phyloP scores from a whole-genome alignment of 305 asterid species.

The Euphrasia arctica region DNA sequence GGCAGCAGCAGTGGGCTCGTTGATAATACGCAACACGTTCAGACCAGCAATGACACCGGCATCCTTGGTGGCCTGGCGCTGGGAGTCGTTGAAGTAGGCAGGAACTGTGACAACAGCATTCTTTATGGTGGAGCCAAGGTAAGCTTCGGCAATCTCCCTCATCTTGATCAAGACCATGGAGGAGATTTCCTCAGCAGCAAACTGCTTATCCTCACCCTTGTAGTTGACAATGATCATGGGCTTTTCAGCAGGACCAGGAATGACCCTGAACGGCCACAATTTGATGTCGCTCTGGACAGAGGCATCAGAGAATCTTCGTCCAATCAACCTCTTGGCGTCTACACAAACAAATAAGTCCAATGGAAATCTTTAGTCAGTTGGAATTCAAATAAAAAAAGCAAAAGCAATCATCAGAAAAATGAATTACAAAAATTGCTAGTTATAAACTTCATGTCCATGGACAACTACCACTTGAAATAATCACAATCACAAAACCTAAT shows the following conservation, averaged over 20 bases:
- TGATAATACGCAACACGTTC: constrained; percentile 72
- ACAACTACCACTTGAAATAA: no score
- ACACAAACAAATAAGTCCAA: no score
- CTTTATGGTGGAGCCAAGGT: constrained; percentile 58
- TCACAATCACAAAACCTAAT: no score
- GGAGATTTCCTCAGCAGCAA: constrained; percentile 82
- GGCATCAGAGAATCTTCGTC: constrained; percentile 4
- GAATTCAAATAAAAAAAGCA: not conserved
- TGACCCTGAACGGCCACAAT: constrained; percentile 23
- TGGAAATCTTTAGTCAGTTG: no score
- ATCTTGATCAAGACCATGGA: constrained; percentile 84
- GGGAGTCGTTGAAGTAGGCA: constrained; percentile 78
- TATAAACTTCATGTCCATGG: no score
- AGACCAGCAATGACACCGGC: constrained; percentile 83
- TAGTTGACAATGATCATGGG: constrained; percentile 72
- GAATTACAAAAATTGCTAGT: no score
- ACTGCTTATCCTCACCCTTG: constrained; percentile 78
- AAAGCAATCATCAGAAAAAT: no score
- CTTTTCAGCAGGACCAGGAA: constrained; percentile 73
- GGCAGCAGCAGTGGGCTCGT: constrained; percentile 86
- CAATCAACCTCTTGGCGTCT: constrained; percentile 22
- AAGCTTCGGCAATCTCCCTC: constrained; percentile 84
- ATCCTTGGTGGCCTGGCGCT: constrained; percentile 88
- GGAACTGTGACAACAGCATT: constrained; percentile 87
- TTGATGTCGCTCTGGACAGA: not conserved